Evolutionary conservation across 495 filamentous ascomycete genomes (phyloP), one percentile per base, ranked within the genome.

Genomic region (Neurospora discreta): DNA sequence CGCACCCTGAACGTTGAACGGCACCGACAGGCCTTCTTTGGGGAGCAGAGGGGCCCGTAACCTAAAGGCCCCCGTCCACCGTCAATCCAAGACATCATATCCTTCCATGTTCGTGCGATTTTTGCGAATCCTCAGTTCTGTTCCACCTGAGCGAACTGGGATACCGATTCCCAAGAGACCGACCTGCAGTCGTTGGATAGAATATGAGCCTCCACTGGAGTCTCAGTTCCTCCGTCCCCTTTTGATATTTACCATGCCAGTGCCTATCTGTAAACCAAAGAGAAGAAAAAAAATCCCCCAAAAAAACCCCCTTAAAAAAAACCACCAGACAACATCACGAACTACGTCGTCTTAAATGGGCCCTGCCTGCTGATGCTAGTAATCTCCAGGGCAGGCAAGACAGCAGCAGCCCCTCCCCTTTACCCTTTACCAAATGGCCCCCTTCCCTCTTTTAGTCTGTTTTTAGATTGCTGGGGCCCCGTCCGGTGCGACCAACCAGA

Each of bases 401-500:
- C 20, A 39, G 43, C 36, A 26, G 16, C 20, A 39, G 33, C 60
- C 18, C 16, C 60, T 13, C 60, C n/a, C 40, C 20, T n/a, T n/a
- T n/a, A n/a, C n/a, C n/a, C n/a, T n/a, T n/a, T 40, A 23, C 38
- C 40, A 60, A 26, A 42, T 73, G 44, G 67, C 71, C 70, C 68
- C 68, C 71, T 73, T 70, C 42, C 18, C 69, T 71, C 65, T 70
- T 60, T 72, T 30, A 69, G 42, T 77, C 76, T 77, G 76, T 76
- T 76, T 77, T 76, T 77, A 77, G 74, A 73, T 73, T 70, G 68
- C 72, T 73, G 69, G 67, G 69, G 70, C 69, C 67, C 74, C 70
- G 69, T 75, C 26, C 65, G 41, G 10, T 36, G 46, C 67, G 72
- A 70, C 76, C 78, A 79, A 79, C 75, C 75, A 68, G 70, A 76